Percentiles rank a stretch among this genome's conserved stretches.
Evolutionary conservation across 129 eudicot species (phyloP).

Genomic region (Glebionis coronaria): DNA sequence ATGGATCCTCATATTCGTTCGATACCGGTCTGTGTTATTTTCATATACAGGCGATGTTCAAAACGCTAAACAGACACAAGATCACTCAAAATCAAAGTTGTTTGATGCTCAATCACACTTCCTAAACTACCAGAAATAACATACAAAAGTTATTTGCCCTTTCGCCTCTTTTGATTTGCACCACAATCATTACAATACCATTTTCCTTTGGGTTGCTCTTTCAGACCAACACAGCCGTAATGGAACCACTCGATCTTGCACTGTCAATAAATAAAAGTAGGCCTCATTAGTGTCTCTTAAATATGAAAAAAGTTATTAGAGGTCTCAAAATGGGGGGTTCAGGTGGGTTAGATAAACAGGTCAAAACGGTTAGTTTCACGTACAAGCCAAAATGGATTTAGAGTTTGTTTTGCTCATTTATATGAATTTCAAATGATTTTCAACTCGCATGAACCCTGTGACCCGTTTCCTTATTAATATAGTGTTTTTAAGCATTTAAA

Average conservation of each 20-base stretch:
- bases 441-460: no score
- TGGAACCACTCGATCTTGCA: constrained; percentile 99
- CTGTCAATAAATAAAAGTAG: constrained; percentile 36
- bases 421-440: no score
- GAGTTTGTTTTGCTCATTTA: no score
- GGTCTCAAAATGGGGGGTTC: no score
- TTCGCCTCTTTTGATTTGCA: constrained; percentile 60
- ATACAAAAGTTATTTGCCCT: constrained; percentile 41
- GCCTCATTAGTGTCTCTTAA: not conserved
- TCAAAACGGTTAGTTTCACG: not conserved
- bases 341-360: not conserved
- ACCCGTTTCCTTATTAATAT: no score
- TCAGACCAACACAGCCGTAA: constrained; percentile 74
- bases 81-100: not conserved
- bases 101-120: constrained; percentile 17
- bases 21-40: not conserved
- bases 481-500: not conserved
- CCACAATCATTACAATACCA: constrained; percentile 77
- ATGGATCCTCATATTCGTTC: not conserved
- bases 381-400: not conserved
- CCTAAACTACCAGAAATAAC: constrained; percentile 7
- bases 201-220: constrained; percentile 83
- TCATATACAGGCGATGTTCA: not conserved
- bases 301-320: not conserved
- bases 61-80: not conserved